A percentile compares a stretch with the other conserved stretches of the same genome.
phyloP scores from a whole-genome alignment of 208 protist genomes.

The Phytomonas serpens region DNA sequence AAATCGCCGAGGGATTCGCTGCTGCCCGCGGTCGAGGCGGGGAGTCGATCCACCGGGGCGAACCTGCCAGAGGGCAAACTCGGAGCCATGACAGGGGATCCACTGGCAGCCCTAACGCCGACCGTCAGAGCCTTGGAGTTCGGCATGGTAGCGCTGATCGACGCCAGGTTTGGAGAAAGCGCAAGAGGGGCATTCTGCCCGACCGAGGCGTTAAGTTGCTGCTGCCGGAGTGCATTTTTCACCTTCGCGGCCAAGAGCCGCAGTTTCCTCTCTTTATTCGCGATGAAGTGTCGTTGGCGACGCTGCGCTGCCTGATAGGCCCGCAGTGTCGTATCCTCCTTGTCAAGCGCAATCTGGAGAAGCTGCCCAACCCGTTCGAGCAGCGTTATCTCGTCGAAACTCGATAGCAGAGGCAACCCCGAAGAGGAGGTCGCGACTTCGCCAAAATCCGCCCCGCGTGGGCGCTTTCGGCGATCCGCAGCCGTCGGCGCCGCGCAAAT shows the following conservation, averaged over 20 bases:
- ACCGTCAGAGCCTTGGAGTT: not conserved
- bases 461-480: not conserved
- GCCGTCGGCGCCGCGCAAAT: not conserved
- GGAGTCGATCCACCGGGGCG: not conserved
- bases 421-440: not conserved
- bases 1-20: not conserved
- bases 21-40: not conserved
- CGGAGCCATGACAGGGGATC: not conserved
- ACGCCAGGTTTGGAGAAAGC: not conserved
- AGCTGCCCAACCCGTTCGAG: constrained; percentile 19
- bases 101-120: not conserved
- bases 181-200: not conserved
- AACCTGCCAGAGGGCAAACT: not conserved
- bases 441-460: not conserved
- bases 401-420: not conserved
- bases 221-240: constrained; percentile 17
- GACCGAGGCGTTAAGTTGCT: constrained; percentile 5
- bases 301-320: constrained; percentile 33
- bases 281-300: constrained; percentile 21
- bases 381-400: not conserved
- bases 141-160: constrained; percentile 8
- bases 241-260: constrained; percentile 8
- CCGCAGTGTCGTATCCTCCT: constrained; percentile 49
- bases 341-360: constrained; percentile 39
- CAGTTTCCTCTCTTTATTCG: constrained; percentile 8